Evolutionary conservation across 2,329 filamentous ascomycete species (phyloP).

Genomic region (Zymoseptoria brevis): DNA sequence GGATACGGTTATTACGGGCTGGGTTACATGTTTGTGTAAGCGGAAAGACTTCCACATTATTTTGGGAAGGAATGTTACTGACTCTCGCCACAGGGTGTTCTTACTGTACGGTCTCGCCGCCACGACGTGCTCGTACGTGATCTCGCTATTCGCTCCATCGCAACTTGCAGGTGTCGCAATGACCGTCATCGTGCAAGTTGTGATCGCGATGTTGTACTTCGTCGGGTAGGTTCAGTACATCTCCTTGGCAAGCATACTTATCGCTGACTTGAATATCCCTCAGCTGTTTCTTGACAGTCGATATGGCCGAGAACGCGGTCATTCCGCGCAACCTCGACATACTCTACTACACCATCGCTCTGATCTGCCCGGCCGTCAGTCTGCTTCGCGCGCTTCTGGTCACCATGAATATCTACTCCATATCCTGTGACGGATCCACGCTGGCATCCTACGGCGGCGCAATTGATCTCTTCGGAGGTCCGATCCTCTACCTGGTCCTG

Average conservation of each 20-base stretch:
- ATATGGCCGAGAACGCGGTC: slow-evolving; percentile 9
- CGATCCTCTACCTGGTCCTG: slow-evolving; percentile 69
- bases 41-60: slow-evolving; percentile 50
- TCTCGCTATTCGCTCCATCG: slow-evolving; percentile 60
- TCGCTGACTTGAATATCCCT: neutral
- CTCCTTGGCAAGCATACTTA: neutral
- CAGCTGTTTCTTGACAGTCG: slow-evolving; percentile 13
- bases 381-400: slow-evolving; percentile 65
- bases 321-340: slow-evolving; percentile 35
- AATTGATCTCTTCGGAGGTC: slow-evolving; percentile 68
- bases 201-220: slow-evolving; percentile 17
- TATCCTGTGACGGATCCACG: slow-evolving; percentile 57
- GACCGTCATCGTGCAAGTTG: slow-evolving; percentile 14
- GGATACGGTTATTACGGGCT: slow-evolving; percentile 8
- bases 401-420: slow-evolving; percentile 69
- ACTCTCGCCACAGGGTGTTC: slow-evolving; percentile 60
- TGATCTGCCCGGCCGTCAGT: slow-evolving; percentile 66
- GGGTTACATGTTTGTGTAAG: slow-evolving; percentile 11
- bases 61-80: slow-evolving; percentile 45
- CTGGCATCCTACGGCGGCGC: slow-evolving; percentile 59
- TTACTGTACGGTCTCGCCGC: slow-evolving; percentile 73
- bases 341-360: slow-evolving; percentile 64
- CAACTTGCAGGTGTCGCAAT: slow-evolving; percentile 17
- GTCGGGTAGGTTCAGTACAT: slow-evolving; percentile 4
- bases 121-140: slow-evolving; percentile 64